These are phyloP conservation scores for Ramaria sp. DNA, from an alignment of 768 basidiomycete genomes.

Conservation along the genomic window DNA sequence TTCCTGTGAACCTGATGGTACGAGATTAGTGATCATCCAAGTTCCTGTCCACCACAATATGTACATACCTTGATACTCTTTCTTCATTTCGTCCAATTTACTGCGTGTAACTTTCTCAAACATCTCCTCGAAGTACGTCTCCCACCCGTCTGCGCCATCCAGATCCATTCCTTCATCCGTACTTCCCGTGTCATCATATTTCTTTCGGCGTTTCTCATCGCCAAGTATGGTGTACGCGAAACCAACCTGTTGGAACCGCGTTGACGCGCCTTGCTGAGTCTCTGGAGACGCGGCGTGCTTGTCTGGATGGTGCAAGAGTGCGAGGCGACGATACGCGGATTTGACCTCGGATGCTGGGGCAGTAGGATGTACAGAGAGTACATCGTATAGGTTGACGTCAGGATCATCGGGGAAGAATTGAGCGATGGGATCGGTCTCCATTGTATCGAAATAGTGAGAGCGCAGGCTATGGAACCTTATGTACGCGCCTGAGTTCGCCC, in stretches of 20 bases:
- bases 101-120: slow-evolving; percentile 81
- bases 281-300: slow-evolving; percentile 56
- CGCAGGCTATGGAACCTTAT: not conserved
- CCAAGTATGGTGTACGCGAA: slow-evolving; percentile 87
- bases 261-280: slow-evolving; percentile 54
- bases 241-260: slow-evolving; percentile 84
- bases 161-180: slow-evolving; percentile 73
- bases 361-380: slow-evolving; percentile 45
- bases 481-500: no score
- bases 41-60: not conserved
- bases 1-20: slow-evolving; percentile 62
- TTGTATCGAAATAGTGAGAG: not conserved
- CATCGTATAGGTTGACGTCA: slow-evolving; percentile 64
- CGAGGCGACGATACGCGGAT: slow-evolving; percentile 76
- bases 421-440: slow-evolving; percentile 43
- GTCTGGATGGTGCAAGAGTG: slow-evolving; percentile 82
- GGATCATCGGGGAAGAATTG: slow-evolving; percentile 73
- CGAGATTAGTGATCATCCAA: not conserved
- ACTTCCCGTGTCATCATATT: slow-evolving; percentile 79
- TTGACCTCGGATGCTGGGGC: slow-evolving; percentile 62
- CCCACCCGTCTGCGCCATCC: slow-evolving; percentile 83
- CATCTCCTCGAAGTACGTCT: slow-evolving; percentile 85
- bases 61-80: slow-evolving; percentile 75
- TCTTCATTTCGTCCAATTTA: slow-evolving; percentile 88
- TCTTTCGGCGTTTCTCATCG: slow-evolving; percentile 61